Evolutionary conservation across 495 filamentous ascomycete species (phyloP).

Genomic region (Aspergillus sclerotiicarbonarius): DNA sequence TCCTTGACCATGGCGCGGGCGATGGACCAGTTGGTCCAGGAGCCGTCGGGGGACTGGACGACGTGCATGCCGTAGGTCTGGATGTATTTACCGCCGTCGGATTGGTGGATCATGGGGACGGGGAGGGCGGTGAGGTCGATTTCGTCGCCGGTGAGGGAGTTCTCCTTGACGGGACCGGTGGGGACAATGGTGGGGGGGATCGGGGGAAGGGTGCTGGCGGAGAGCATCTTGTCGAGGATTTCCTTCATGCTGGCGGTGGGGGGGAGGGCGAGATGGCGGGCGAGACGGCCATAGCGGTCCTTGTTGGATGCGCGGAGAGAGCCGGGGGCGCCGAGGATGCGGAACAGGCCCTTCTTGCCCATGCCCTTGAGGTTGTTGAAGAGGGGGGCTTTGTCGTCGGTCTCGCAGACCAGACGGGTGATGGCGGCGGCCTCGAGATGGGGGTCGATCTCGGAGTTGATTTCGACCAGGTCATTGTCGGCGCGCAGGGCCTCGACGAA

Average conservation of each 20-base stretch:
- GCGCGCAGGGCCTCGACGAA: conserved; percentile 32
- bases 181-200: conserved; percentile 26
- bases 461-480: conserved; percentile 34
- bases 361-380: conserved; percentile 38
- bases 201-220: conserved; percentile 19
- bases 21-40: conserved; percentile 44
- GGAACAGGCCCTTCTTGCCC: conserved; percentile 30
- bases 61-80: conserved; percentile 41
- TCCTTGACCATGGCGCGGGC: conserved; percentile 38
- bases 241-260: conserved; percentile 25
- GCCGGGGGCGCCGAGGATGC: conserved; percentile 38
- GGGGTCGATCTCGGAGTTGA: conserved; percentile 31
- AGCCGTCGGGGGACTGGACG: conserved; percentile 32
- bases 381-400: conserved; percentile 35
- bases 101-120: conserved; percentile 31
- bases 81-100: conserved; percentile 40
- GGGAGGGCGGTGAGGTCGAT: conserved; percentile 36
- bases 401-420: conserved; percentile 35
- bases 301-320: conserved; percentile 22
- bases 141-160: conserved; percentile 27
- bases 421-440: conserved; percentile 37
- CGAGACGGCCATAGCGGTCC: conserved; percentile 30
- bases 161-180: conserved; percentile 33
- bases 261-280: conserved; percentile 29
- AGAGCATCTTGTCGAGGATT: conserved; percentile 30